Evolutionary conservation across 495 filamentous ascomycete genomes (phyloP).

Genomic region (Daldinia decipiens): DNA sequence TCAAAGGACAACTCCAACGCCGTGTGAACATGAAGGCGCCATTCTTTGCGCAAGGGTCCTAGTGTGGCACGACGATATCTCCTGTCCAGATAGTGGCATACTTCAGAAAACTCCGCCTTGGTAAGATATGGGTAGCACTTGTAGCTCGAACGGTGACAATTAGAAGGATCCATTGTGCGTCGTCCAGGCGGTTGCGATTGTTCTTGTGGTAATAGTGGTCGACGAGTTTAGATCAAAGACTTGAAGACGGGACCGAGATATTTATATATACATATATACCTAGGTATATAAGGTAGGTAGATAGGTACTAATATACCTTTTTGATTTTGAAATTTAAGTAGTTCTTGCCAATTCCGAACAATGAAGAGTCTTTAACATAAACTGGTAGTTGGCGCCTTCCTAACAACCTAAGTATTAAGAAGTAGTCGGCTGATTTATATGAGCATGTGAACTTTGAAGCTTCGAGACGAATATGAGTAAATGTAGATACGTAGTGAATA

Average conservation of each 20-base stretch:
- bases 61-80: slow-evolving; percentile 63
- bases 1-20: slow-evolving; percentile 49
- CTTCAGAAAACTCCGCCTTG: slow-evolving; percentile 67
- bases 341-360: neutral
- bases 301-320: neutral
- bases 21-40: slow-evolving; percentile 52
- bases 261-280: neutral
- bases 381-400: neutral
- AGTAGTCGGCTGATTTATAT: neutral
- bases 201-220: neutral
- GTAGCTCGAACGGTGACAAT: slow-evolving; percentile 41
- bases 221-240: neutral
- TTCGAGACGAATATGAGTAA: neutral
- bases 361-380: neutral
- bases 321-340: neutral
- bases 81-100: slow-evolving; percentile 67
- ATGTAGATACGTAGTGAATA: neutral
- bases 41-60: slow-evolving; percentile 56
- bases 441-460: neutral
- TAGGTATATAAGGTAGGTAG: neutral
- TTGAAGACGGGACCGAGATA: neutral
- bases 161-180: slow-evolving; percentile 19
- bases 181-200: neutral
- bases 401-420: neutral
- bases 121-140: slow-evolving; percentile 66